phyloP scores from a whole-genome alignment of 2,329 filamentous ascomycete species.

The Boeremia exigua region DNA sequence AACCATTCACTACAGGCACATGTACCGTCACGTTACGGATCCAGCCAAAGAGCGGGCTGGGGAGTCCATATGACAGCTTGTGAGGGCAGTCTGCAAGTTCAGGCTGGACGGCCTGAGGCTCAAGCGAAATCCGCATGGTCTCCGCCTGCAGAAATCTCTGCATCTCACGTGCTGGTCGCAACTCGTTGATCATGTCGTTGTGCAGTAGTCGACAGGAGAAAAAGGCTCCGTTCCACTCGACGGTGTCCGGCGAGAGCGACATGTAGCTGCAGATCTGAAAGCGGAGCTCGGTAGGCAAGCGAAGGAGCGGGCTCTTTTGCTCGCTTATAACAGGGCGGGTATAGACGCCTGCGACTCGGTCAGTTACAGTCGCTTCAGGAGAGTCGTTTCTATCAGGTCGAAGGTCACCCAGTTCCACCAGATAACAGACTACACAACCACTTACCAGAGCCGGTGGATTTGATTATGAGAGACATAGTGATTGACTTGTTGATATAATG shows the following conservation, averaged over 20 bases:
- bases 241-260: not conserved
- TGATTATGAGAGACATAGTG: no score
- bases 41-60: not conserved
- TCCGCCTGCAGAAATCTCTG: not conserved
- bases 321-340: no score
- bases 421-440: no score
- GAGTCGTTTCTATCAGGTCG: no score
- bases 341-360: no score
- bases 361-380: no score
- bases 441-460: no score
- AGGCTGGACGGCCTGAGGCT: not conserved
- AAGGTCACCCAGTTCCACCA: no score
- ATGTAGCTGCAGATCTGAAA: not conserved
- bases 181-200: not conserved
- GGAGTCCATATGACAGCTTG: no score
- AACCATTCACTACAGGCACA: not conserved
- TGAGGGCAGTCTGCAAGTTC: not conserved
- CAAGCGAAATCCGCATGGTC: not conserved
- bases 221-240: not conserved
- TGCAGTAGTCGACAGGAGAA: not conserved
- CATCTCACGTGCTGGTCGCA: not conserved
- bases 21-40: not conserved
- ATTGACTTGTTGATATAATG: no score
- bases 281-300: slow-evolving; percentile 1
- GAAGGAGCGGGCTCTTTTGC: not conserved